A percentile compares a stretch with the other conserved stretches of the same genome.
These are phyloP conservation scores for Eustoma russellianum DNA, from an alignment of 257 asterid species.

Conservation along the genomic window DNA sequence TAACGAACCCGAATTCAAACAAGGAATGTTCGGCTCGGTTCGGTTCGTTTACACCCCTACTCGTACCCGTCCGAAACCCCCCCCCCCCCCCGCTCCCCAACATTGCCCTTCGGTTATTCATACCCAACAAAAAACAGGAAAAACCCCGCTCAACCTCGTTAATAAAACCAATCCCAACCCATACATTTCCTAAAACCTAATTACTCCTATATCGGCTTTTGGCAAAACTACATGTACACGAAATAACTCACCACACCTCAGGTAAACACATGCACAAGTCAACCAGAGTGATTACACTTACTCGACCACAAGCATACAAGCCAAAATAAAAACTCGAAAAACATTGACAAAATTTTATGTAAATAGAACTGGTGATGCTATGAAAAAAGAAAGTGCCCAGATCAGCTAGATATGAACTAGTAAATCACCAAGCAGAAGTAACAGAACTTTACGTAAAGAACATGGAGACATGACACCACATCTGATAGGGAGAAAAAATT, in stretches of 20 bases:
- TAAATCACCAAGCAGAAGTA: not conserved
- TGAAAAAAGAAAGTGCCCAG: too few relatives aligned
- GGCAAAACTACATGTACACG: constrained; percentile 9
- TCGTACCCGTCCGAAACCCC: constrained; percentile 99
- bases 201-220: constrained; percentile 1
- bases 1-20: too few relatives aligned
- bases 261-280: not conserved
- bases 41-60: too few relatives aligned
- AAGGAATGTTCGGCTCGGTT: too few relatives aligned
- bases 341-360: not conserved
- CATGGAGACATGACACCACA: too few relatives aligned
- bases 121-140: constrained; percentile 56
- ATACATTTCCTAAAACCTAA: constrained; percentile 47
- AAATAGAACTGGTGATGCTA: not conserved
- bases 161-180: constrained; percentile 97
- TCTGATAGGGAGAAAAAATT: too few relatives aligned
- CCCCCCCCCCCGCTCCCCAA: constrained; percentile 99
- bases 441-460: too few relatives aligned
- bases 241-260: not conserved
- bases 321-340: not conserved
- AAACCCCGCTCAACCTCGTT: constrained; percentile 95
- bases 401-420: too few relatives aligned
- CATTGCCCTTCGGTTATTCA: constrained; percentile 92
- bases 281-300: not conserved
- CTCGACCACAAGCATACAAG: not conserved